Percentiles rank a stretch among this genome's conserved stretches.
Evolutionary conservation across 768 basidiomycete species (phyloP).

Genomic region (Tubosaeta brunneosetosa): DNA sequence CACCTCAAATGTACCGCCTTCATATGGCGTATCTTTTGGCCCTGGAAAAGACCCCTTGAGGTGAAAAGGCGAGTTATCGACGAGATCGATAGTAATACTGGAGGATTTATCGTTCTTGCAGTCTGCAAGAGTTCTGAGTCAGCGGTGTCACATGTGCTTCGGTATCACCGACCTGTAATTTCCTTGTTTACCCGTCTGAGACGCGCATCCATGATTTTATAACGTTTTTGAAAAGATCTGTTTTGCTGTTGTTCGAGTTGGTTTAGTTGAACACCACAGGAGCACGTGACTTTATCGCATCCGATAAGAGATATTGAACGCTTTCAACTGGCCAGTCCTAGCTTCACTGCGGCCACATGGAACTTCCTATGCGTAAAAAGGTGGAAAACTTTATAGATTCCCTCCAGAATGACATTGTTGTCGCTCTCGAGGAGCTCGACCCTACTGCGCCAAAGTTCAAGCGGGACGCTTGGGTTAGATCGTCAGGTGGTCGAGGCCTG

Average conservation of each 20-base stretch:
- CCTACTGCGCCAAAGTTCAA: conserved; percentile 66
- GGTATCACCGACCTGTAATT: conserved; percentile 59
- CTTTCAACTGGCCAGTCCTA: neutral
- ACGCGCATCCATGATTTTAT: conserved; percentile 71
- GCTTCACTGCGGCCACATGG: conserved; percentile 7
- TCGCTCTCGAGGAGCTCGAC: conserved; percentile 74
- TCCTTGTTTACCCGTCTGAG: conserved; percentile 92
- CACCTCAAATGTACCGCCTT: conserved; percentile 88
- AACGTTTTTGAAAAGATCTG: neutral
- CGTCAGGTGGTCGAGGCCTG: conserved; percentile 64
- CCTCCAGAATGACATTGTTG: conserved; percentile 79
- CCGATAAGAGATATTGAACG: neutral
- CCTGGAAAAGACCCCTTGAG: conserved; percentile 88
- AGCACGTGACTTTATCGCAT: conserved; percentile 25
- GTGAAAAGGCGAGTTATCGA: conserved; percentile 89
- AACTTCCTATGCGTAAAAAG: conserved; percentile 60
- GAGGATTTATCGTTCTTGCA: conserved; percentile 95
- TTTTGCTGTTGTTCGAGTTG: neutral
- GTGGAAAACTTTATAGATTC: conserved; percentile 70
- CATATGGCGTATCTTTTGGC: conserved; percentile 89
- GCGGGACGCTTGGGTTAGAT: conserved; percentile 73
- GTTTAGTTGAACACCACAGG: too few relatives aligned
- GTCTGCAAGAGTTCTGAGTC: conserved; percentile 43
- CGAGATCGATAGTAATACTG: conserved; percentile 77
- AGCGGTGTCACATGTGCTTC: neutral